Conservation (phyloP, 2,329 filamentous ascomycete genomes). For the Penicillium sp. region DNA sequence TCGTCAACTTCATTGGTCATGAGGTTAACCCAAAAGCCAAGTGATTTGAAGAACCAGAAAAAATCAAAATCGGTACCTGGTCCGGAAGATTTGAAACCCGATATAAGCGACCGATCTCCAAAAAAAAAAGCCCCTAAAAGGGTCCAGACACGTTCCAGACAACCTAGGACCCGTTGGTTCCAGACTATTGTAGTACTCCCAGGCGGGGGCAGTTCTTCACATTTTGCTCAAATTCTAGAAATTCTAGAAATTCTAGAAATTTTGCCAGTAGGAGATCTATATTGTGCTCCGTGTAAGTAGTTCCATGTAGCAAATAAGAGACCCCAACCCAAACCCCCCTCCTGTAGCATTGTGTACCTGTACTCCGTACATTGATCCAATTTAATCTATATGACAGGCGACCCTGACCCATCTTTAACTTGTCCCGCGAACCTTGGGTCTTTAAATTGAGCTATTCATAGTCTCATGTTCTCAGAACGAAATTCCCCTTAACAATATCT, state of each 20-base stretch:
- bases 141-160: slow-evolving; percentile 15
- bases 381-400: slow-evolving; percentile 10
- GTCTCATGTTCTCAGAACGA: not conserved
- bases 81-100: slow-evolving; percentile 4
- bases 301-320: not conserved
- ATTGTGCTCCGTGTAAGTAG: not conserved
- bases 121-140: slow-evolving; percentile 6
- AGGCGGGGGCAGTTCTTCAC: not conserved
- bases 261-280: not conserved
- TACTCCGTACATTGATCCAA: not conserved
- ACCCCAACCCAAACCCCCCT: too few species aligned
- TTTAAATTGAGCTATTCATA: slow-evolving; percentile 9
- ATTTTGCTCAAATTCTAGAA: slow-evolving; percentile 1
- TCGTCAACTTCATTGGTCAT: not conserved
- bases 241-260: not conserved
- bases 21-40: not conserved
- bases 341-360: not conserved
- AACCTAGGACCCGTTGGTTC: slow-evolving; percentile 7
- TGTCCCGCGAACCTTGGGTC: slow-evolving; percentile 20
- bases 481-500: not conserved
- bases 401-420: slow-evolving; percentile 13
- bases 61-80: slow-evolving; percentile 8
- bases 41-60: not conserved
- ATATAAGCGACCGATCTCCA: slow-evolving; percentile 1
- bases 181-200: not conserved